Evolutionary conservation across 495 filamentous ascomycete genomes (phyloP), one percentile per base, ranked within the genome.

Genomic region (Aspergillus ellipticus): DNA sequence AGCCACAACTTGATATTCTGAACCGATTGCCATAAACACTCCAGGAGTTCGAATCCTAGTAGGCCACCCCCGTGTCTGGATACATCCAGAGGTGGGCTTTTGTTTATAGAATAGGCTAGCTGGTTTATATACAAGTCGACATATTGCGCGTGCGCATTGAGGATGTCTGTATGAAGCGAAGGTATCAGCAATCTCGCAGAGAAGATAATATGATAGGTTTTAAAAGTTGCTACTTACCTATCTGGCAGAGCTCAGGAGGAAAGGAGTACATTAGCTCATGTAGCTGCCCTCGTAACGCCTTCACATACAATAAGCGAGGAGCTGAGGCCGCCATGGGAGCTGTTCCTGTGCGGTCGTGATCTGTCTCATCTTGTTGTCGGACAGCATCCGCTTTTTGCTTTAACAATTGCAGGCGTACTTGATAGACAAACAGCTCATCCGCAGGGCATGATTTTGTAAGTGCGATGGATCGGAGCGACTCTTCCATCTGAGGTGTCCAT

Each of bases 111-210:
- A 53, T 64, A 67, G 13, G 58, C 57, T 37, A 65, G 49, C 7
- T 73, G 64, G 42, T 71, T 67, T 20, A 74, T 74, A 46, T 67
- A 73, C n/a, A 75, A 48, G 28, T 72, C 68, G 39, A 72, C 63
- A 39, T 74, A 71, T 50, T 73, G 63, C 8, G 57, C 52, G 42
- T 74, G 65, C 31, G 64, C 51, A 45, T 59, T 64, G 15, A 74
- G 61, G 16, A 65, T 69, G 16, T 62, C 66, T 69, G 33, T 13
- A 42, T 21, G 51, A 39, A 20, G 10, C 15, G 29, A 55, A 46
- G 33, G 6, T 60, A 47, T 51, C 33, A 55, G 31, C 42, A 41
- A 51, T 58, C 46, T 2, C 17, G 17, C 16, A 13, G 1, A 6
- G 31, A 19, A 16, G 8, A 42, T 41, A 42, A 24, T 49, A 22